A percentile compares a stretch with the other conserved stretches of the same genome.
These are phyloP conservation scores for Escallonia herrerae DNA, from an alignment of 129 eudicot genomes.

Conservation along the genomic window DNA sequence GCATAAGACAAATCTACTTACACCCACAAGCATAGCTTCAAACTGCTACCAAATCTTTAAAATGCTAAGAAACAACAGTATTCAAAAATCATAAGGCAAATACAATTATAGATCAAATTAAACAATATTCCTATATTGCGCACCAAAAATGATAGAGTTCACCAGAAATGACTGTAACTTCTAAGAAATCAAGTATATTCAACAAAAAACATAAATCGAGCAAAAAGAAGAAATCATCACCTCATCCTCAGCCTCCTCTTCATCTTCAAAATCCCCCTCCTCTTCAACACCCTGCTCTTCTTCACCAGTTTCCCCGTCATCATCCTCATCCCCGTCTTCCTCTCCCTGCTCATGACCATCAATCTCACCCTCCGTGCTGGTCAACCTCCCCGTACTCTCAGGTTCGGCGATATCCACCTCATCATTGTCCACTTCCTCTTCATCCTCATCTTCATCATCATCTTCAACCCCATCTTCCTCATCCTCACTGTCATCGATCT, in stretches of 20 bases:
- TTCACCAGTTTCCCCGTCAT: constrained; percentile 92
- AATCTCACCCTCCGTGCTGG: constrained; percentile 86
- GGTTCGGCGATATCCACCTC: constrained; percentile 61
- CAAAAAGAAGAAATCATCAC: constrained; percentile 18
- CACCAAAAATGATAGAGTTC: not conserved
- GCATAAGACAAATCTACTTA: too few relatives aligned
- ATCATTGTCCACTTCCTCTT: constrained; percentile 44
- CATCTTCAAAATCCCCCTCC: constrained; percentile 62
- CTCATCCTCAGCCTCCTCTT: constrained; percentile 86
- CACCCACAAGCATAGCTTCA: too few relatives aligned
- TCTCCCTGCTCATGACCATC: constrained; percentile 99
- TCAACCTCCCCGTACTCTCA: constrained; percentile 55
- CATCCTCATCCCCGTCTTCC: constrained; percentile 92
- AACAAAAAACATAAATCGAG: not conserved
- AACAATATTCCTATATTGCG: too few relatives aligned
- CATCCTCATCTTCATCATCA: constrained; percentile 52
- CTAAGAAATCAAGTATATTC: not conserved
- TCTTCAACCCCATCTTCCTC: constrained; percentile 82
- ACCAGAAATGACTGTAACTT: not conserved
- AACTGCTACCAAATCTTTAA: too few relatives aligned
- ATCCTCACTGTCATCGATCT: constrained; percentile 70
- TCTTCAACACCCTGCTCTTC: constrained; percentile 74
- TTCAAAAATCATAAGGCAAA: too few relatives aligned
- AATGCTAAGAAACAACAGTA: too few relatives aligned
- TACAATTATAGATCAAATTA: too few relatives aligned